A percentile compares a stretch with the other conserved stretches of the same genome.
Conservation (phyloP, 2,329 filamentous ascomycete genomes). For the Tolypocladium guangdongense region DNA sequence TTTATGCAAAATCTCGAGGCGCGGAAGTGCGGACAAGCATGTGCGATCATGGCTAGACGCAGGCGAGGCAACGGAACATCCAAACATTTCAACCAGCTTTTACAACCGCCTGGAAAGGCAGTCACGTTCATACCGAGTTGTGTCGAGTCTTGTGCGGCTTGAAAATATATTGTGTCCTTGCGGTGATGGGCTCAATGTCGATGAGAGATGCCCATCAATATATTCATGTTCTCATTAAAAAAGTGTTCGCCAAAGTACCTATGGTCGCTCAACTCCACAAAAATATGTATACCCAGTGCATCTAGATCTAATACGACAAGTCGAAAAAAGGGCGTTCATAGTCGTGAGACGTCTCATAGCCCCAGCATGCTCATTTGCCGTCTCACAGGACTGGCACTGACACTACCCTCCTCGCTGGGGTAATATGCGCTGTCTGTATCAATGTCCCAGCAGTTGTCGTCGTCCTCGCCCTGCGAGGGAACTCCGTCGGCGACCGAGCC, state of each 20-base stretch:
- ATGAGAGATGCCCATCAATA: not conserved
- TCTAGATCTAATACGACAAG: not conserved
- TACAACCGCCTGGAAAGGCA: too few relatives aligned
- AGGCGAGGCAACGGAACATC: not conserved
- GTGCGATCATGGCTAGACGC: not conserved
- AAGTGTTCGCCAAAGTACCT: not conserved
- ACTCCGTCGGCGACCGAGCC: constrained; percentile 23
- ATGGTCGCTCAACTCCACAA: not conserved
- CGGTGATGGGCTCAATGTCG: not conserved
- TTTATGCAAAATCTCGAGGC: not conserved
- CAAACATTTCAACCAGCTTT: not conserved
- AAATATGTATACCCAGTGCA: too few relatives aligned
- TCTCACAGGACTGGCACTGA: constrained; percentile 54
- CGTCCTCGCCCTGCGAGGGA: constrained; percentile 37
- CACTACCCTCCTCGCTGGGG: constrained; percentile 62
- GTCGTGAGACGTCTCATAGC: constrained; percentile 10
- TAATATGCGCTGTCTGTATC: constrained; percentile 73
- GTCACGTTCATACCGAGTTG: not conserved
- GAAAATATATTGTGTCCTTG: not conserved
- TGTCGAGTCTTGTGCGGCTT: not conserved
- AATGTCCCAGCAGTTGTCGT: constrained; percentile 74
- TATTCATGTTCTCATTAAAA: not conserved
- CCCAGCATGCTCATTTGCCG: constrained; percentile 65
- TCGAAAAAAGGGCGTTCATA: not conserved
- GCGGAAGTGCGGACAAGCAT: not conserved